Percentiles rank a stretch among this genome's conserved stretches.
Conservation (phyloP, 1,284 basidiomycete genomes). For the Bondarzewia mesenterica region DNA sequence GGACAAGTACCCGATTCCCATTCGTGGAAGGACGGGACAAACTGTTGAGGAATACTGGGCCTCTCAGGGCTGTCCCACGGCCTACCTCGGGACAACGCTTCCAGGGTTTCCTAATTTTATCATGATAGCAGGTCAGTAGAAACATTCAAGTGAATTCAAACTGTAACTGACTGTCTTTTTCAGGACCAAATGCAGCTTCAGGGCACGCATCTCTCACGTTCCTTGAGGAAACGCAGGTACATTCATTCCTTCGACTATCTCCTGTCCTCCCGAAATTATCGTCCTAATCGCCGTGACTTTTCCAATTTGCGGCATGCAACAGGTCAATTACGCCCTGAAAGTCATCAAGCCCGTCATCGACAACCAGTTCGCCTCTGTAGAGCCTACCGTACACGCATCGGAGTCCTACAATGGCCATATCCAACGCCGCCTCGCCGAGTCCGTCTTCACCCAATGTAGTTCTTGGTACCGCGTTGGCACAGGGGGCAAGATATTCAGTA, state of each 20-base stretch:
- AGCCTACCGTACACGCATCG: slow-evolving; percentile 18
- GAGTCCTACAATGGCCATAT: slow-evolving; percentile 33
- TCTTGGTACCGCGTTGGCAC: slow-evolving; percentile 33
- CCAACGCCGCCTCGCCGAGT: slow-evolving; percentile 25
- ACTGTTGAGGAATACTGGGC: slow-evolving; percentile 25
- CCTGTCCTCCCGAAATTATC: neutral
- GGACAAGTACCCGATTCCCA: slow-evolving; percentile 20
- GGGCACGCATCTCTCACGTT: slow-evolving; percentile 40
- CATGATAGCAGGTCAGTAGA: slow-evolving; percentile 15
- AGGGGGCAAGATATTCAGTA: slow-evolving; percentile 24
- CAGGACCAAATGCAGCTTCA: slow-evolving; percentile 39
- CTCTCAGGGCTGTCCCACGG: slow-evolving; percentile 26
- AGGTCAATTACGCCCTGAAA: slow-evolving; percentile 31
- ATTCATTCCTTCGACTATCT: no score
- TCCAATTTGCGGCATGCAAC: neutral
- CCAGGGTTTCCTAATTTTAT: slow-evolving; percentile 32
- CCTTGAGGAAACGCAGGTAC: slow-evolving; percentile 34
- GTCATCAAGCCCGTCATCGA: slow-evolving; percentile 30
- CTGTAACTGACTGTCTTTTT: neutral
- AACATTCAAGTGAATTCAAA: neutral
- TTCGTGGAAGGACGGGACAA: slow-evolving; percentile 20
- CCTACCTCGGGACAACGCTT: slow-evolving; percentile 25
- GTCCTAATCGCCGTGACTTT: neutral
- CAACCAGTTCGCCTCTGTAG: slow-evolving; percentile 8
- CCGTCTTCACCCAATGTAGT: slow-evolving; percentile 29